Percentiles rank a stretch among this genome's conserved stretches.
These are phyloP conservation scores for Penicillium turbatum DNA, from an alignment of 495 filamentous ascomycete genomes.

Conservation along the genomic window DNA sequence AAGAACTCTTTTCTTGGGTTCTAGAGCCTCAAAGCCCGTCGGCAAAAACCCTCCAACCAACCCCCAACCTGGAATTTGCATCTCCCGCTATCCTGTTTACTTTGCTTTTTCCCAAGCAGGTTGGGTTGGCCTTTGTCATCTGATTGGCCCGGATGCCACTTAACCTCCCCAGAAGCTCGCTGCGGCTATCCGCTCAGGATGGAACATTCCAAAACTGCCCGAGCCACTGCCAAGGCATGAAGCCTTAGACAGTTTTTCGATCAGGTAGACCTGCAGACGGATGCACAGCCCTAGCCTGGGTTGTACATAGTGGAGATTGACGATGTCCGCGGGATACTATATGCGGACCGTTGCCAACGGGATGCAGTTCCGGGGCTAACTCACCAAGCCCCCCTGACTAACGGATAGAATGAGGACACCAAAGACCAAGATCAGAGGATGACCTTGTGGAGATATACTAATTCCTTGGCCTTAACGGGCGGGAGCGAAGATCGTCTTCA, in stretches of 20 bases:
- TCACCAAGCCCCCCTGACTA: neutral
- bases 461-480: neutral
- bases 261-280: constrained; percentile 2
- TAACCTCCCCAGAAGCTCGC: constrained; percentile 17
- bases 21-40: constrained; percentile 1
- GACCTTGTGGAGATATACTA: neutral
- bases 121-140: constrained; percentile 1
- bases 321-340: neutral
- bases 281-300: constrained; percentile 6
- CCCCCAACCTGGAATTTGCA: neutral
- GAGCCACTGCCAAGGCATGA: constrained; percentile 8
- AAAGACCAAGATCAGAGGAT: too few relatives aligned
- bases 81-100: neutral
- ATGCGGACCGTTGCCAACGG: constrained; percentile 4
- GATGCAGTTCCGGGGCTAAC: constrained; percentile 1
- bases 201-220: constrained; percentile 23
- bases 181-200: constrained; percentile 25
- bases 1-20: neutral
- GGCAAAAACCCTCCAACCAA: neutral
- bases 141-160: constrained; percentile 20
- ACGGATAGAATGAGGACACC: neutral
- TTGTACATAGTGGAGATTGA: constrained; percentile 8
- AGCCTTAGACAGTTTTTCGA: neutral
- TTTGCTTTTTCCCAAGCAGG: constrained; percentile 12
- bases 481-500: constrained; percentile 5